phyloP scores from a whole-genome alignment of 352 stramenopile species.

The Phytophthora quininea region DNA sequence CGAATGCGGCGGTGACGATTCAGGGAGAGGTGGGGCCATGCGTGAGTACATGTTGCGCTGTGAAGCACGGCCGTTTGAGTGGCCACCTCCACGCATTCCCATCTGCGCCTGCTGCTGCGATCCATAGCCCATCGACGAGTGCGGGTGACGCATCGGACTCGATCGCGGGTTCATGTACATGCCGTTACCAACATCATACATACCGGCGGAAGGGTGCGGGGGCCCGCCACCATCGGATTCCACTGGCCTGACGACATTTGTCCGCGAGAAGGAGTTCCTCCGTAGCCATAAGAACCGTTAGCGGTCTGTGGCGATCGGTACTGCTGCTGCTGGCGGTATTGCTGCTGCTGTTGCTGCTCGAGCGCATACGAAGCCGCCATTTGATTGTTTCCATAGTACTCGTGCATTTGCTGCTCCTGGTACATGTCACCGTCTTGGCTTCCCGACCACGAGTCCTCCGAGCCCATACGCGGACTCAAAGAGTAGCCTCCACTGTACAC shows the following conservation, averaged over 20 bases:
- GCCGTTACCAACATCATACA: slow-evolving; percentile 37
- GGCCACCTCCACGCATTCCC: slow-evolving; percentile 38
- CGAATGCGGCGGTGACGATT: slow-evolving; percentile 68
- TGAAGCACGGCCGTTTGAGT: slow-evolving; percentile 30
- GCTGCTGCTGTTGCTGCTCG: slow-evolving; percentile 29
- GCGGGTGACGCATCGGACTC: slow-evolving; percentile 38
- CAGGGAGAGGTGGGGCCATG: slow-evolving; percentile 61
- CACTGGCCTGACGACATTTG: slow-evolving; percentile 44
- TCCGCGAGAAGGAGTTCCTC: slow-evolving; percentile 24
- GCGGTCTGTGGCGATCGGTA: slow-evolving; percentile 36
- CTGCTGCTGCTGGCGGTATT: slow-evolving; percentile 22
- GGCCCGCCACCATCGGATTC: slow-evolving; percentile 42
- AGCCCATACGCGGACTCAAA: slow-evolving; percentile 52
- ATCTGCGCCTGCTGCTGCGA: slow-evolving; percentile 34
- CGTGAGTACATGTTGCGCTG: slow-evolving; percentile 51
- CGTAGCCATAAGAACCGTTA: slow-evolving; percentile 38
- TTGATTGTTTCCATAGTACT: slow-evolving; percentile 49
- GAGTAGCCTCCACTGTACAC: slow-evolving; percentile 48
- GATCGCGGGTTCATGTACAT: slow-evolving; percentile 58
- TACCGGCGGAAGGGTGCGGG: slow-evolving; percentile 26
- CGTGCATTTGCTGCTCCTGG: slow-evolving; percentile 48
- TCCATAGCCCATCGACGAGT: slow-evolving; percentile 49
- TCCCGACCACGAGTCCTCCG: slow-evolving; percentile 58
- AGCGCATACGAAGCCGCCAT: slow-evolving; percentile 26
- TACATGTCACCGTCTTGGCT: slow-evolving; percentile 55